Evolutionary conservation across 2,329 filamentous ascomycete species (phyloP), one percentile per base, ranked within the genome.

Genomic region (Trichoderma koningiopsis): DNA sequence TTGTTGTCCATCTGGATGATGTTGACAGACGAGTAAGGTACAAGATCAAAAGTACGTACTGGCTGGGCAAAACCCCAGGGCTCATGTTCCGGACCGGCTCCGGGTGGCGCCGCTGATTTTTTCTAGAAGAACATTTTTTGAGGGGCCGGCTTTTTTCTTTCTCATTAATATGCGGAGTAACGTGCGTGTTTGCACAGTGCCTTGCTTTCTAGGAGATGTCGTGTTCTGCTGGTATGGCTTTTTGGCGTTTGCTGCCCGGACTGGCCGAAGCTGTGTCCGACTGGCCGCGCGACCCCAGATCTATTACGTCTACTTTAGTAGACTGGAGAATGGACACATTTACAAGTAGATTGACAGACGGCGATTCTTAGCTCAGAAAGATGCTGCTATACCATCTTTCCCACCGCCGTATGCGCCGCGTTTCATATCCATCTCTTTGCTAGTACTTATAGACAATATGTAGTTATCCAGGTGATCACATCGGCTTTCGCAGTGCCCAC

Each of bases 241-340:
- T 43, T n/a, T 37, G 31, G 33, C 40, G 27, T n/a, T 59, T 57
- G 43, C 16, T 58, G 40, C 22, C 37, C 55, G 63, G 63, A 3
- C 27, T 58, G 63, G 63, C 63, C 55, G 63, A 67, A 29, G 47
- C 24, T n/a, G 57, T 52, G 40, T 43, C 55, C 63, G 55, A 52
- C 55, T 58, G 63, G 37, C 40, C 5, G 40, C 5, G 40, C 40
- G 31, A 67, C 63, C 63, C 63, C 63, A 33, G 63, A 67, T 67
- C 52, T 29, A 49, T 33, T 31, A 40, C 27, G 24, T 16, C 19
- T 19, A n/a, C 1, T 43, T 4, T 7, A 40, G 16, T 19, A n/a
- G 16, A 7, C 37, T 19, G 5, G 4, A 10, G 37, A 33, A 33
- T 33, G 8, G 31, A 10, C 7, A 8, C 37, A 2, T 16, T 43